Evolutionary conservation across 108 stramenopile species (phyloP), one percentile per base, ranked within the genome.

Genomic region (Pseudonitzschia multistriata): DNA sequence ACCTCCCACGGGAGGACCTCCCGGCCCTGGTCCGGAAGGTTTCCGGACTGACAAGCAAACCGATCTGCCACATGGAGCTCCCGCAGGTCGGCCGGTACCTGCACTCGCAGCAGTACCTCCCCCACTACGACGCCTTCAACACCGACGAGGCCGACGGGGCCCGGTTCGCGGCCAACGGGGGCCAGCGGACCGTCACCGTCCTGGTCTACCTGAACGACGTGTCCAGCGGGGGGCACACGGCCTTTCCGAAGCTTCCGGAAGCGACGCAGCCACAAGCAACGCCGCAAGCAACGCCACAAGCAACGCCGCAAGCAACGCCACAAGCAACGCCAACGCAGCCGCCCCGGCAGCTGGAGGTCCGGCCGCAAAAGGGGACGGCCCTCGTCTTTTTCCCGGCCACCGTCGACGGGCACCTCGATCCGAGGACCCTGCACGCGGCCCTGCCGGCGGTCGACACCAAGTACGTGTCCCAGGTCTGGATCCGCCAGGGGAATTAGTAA

Each of bases 381-480:
- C 62, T 97, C 13, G 84, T 99, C 29, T 99, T 99, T 76, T 99
- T 99, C 68, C 98, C 98, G 8, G 89, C 96, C 35, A 93, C 94
- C 17, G 66, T 97, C 5, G 93, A 95, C 72, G 96, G 97, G 22
- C 29, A 77, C 5, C 69, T 96, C 70, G 98, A 99, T 77, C 79
- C 74, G 49, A 86, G 81, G 77, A 87, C 96, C 3, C 75, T 98
- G 42, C 98, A 98, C 80, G 88, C 92, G 11, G 97, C 94, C 1
- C 62, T 91, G 72, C 92, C 92, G 0, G 96, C 96, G 19, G 72
- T 94, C 36, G 94, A 95, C 75, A 70, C 81, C 48, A 99, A 99
- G 67, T 99, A 86, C 70, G 96, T 99, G 14, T 88, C 84, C 70
- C 98, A 99, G 81, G 90, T 97, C 31, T 99, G 98, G 98, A 92